These are phyloP conservation scores for Zygosaccharomyces gambellarensis DNA, from an alignment of 805 yeast genomes.

Conservation along the genomic window DNA sequence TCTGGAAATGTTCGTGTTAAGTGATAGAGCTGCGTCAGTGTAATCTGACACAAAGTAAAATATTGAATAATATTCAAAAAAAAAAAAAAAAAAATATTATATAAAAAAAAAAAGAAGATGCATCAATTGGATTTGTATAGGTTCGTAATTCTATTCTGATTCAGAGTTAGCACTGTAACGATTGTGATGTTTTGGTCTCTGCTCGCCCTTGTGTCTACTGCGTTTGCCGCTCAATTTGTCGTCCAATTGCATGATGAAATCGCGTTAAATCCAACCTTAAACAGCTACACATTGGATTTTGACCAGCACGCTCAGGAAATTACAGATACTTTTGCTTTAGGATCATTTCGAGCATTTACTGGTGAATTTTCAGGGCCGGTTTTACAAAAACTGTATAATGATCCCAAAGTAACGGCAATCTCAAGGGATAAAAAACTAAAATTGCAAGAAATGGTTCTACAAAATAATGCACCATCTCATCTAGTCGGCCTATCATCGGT, in stretches of 20 bases:
- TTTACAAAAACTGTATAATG: conserved; percentile 34
- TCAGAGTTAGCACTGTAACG: neutral
- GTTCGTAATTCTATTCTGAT: too few relatives aligned
- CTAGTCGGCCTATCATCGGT: conserved; percentile 33
- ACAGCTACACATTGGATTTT: conserved; percentile 6
- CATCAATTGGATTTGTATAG: too few relatives aligned
- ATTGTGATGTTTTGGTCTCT: neutral
- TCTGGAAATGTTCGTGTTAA: neutral
- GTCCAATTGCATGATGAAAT: conserved; percentile 27
- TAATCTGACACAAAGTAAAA: neutral
- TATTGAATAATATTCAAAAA: neutral
- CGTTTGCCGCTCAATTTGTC: conserved; percentile 17
- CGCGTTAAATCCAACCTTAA: conserved; percentile 15
- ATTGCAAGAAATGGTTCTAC: conserved; percentile 34
- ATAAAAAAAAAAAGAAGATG: neutral
- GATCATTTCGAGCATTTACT: conserved; percentile 31
- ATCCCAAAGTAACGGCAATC: conserved; percentile 35
- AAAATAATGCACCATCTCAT: conserved; percentile 42
- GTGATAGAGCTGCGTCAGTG: neutral
- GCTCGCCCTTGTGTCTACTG: neutral
- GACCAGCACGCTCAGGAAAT: conserved; percentile 5
- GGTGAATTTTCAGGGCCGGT: conserved; percentile 36
- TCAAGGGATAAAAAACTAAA: conserved; percentile 36
- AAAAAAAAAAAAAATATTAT: neutral
- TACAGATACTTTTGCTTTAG: neutral